Base-by-base conservation (phyloP, 352 stramenopile genomes). In the Phytopythium ostracodes region DNA sequence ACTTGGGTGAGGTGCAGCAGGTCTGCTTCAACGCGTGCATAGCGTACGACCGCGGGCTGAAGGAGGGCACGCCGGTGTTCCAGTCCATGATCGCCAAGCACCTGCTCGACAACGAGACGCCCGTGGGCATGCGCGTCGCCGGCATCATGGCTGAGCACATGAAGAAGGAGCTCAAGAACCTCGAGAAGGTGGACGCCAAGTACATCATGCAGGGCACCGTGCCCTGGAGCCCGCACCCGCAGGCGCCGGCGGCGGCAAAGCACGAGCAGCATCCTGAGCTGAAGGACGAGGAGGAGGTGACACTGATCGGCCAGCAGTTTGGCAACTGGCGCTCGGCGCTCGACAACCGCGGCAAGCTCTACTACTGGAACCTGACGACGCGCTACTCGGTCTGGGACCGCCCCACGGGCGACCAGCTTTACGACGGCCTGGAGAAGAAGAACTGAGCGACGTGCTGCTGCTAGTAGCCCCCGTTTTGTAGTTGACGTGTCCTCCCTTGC, bases 1-100 rank as follows among this genome's bases (percentile, higher is more conserved):
- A 98, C 67, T 70, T 99, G 33, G 89, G 91, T 12, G 84, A 98
- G 69, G 95, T 98, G 50, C 96, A 99, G 71, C 94, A 98, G 70
- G 78, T 94, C 47, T 97, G 92, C 63, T 99, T 99, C 67, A 89
- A 96, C 46, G 89, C 96, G 33, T 96, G 91, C 55, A 92, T 97
- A 33, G 89, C 96, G 31, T 99, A 98, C 67, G 96, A 99, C 78
- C 85, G 96, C 56, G 83, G 75, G 4, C 73, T 94, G 50, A 89
- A 91, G 62, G 75, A 83, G 56, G 73, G 75, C 42, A 69, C 75
- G 20, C 77, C 74, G 43, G 64, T 67, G 25, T 64, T 91, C 44
- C 76, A 92, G 64, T 73, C 67, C 17, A 81, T 82, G 25, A 65
- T 94, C 54, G 85, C 86, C 1, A 82, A 88, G 59, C 79, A 92